Evolutionary conservation across 2,329 filamentous ascomycete species (phyloP), one percentile per base, ranked within the genome.

Genomic region (Talaromyces piceae): DNA sequence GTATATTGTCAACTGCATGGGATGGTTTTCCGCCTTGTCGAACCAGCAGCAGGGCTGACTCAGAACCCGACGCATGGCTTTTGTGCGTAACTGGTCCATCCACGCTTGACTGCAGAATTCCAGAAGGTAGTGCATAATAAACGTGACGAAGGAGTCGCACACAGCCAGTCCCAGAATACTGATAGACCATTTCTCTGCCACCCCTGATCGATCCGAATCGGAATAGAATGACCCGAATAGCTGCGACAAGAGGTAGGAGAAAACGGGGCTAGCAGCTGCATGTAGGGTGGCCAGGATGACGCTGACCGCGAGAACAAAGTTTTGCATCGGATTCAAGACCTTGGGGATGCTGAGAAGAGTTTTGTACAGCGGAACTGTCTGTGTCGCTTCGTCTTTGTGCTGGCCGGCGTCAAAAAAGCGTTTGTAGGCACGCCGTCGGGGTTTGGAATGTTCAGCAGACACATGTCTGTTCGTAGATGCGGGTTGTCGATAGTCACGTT

Each of bases 31-130:
- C 2, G 84, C 75, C 46, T 77, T 73, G 56, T 89, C 84, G 59
- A 95, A 95, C 84, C 90, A 97, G 4, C 78, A 69, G 54, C 79
- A 83, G 1, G 88, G 86, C 62, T 96, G 91, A 33, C 79, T 75
- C 0, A 97, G 73, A 13, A 95, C 82, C 1, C 79, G 77, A 45
- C 75, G 75, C 57, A 95, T 73, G 0, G 87, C 86, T 63, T 83
- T 77, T 2, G 76, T 71, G 1, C 91, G 84, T 8, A 94, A 74
- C 0, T 70, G 68, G 59, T 91, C 83, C 12, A 91, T 77, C 91
- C 91, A 97, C 1, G 77, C 66, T 61, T 95, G 87, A 1, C 81
- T 87, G 11, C 77, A 80, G 23, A 74, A 71, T 57, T 95, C 89
- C 5, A 94, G 76, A 7, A 87, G 69, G 62, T 86, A 91, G 31